Evolutionary conservation across 2,329 filamentous ascomycete genomes (phyloP).

Genomic region (Xylaria sp.): DNA sequence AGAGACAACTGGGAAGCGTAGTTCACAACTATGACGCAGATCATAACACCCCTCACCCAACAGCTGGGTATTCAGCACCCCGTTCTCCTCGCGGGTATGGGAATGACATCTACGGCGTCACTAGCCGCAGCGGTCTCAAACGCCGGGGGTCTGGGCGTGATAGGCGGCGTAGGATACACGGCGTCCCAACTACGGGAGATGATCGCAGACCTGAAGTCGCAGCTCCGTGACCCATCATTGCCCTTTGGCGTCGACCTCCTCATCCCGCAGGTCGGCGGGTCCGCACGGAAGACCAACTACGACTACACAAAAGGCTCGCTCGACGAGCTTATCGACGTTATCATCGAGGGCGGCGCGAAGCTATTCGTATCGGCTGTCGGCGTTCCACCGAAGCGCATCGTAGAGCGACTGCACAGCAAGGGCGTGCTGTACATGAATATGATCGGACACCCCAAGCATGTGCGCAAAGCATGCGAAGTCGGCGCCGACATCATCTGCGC

Average conservation of each 20-base stretch:
- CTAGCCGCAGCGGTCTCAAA: constrained; percentile 1
- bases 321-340: constrained; percentile 1
- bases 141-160: not conserved
- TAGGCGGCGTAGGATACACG: constrained; percentile 1
- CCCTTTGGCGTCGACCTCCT: constrained; percentile 7
- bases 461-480: not conserved
- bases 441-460: constrained; percentile 2
- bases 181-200: not conserved
- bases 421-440: constrained; percentile 1
- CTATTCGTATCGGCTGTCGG: not conserved
- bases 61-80: constrained; percentile 3
- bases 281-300: constrained; percentile 4
- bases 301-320: constrained; percentile 5
- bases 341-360: constrained; percentile 2
- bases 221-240: not conserved
- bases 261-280: constrained; percentile 3
- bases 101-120: not conserved
- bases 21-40: not conserved
- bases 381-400: not conserved
- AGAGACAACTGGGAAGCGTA: not conserved
- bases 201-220: constrained; percentile 4
- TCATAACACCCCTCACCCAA: not conserved
- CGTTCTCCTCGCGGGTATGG: constrained; percentile 2
- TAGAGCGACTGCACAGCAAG: not conserved
- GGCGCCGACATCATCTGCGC: constrained; percentile 6